Evolutionary conservation across 208 protist genomes (phyloP).

Genomic region (Crithidia acanthocephali): DNA sequence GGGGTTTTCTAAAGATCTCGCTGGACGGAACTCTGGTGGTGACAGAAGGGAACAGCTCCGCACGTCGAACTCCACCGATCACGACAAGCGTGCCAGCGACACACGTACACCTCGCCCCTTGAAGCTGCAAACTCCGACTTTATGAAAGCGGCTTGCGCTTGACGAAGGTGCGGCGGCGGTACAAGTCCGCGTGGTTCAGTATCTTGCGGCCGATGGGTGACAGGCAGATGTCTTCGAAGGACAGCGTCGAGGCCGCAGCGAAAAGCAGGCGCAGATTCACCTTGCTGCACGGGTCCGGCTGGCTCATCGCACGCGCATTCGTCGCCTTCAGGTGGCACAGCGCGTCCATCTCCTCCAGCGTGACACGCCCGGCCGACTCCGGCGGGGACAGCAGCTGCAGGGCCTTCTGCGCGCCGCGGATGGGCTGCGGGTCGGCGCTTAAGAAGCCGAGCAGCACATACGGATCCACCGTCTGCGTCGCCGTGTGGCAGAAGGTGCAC

Average conservation of each 20-base stretch:
- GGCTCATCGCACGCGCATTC: constrained; percentile 54
- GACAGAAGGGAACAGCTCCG: too few species aligned
- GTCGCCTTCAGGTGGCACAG: constrained; percentile 65
- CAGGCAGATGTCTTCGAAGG: constrained; percentile 70
- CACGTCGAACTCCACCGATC: too few species aligned
- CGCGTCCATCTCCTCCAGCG: constrained; percentile 32
- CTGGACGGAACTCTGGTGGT: too few species aligned
- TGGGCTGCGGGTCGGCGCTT: constrained; percentile 77
- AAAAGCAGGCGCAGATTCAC: constrained; percentile 68
- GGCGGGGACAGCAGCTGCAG: constrained; percentile 60
- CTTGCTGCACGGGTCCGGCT: constrained; percentile 60
- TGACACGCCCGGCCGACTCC: constrained; percentile 20
- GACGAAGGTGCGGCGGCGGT: constrained; percentile 70
- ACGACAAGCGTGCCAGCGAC: too few species aligned
- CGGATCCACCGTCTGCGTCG: constrained; percentile 47
- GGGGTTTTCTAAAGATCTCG: too few species aligned
- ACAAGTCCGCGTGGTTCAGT: constrained; percentile 74
- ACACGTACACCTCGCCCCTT: too few species aligned
- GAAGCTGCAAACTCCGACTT: too few species aligned
- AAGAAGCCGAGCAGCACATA: constrained; percentile 70
- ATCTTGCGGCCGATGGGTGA: constrained; percentile 77
- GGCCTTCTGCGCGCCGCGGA: constrained; percentile 87
- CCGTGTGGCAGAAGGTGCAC: constrained; percentile 62
- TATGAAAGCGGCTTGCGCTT: constrained; percentile 18
- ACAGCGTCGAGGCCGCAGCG: constrained; percentile 30